Conservation (phyloP, 2,329 filamentous ascomycete species). For the Cryphonectria parasitica region DNA sequence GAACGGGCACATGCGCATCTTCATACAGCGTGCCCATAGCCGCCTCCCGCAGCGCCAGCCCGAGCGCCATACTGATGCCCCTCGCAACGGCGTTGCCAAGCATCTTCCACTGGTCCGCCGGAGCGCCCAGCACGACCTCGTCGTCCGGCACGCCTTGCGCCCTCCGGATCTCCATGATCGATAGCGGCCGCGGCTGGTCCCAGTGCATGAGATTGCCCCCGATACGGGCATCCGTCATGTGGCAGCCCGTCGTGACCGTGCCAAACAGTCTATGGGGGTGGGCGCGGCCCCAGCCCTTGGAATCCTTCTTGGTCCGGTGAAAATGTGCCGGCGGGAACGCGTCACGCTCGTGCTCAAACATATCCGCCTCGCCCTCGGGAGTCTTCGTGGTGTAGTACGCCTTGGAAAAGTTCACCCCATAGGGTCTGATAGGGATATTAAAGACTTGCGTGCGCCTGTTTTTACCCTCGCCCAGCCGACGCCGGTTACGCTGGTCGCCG, state of each 20-base stretch:
- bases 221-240: slow-evolving; percentile 56
- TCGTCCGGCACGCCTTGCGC: slow-evolving; percentile 72
- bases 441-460: slow-evolving; percentile 51
- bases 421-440: slow-evolving; percentile 63
- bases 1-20: slow-evolving; percentile 15
- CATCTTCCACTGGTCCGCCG: slow-evolving; percentile 62
- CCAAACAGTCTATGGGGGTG: slow-evolving; percentile 57
- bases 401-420: slow-evolving; percentile 55
- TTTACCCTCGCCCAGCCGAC: not conserved
- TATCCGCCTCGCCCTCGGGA: slow-evolving; percentile 40
- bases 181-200: slow-evolving; percentile 63
- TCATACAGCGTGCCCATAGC: slow-evolving; percentile 47
- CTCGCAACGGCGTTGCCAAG: slow-evolving; percentile 79
- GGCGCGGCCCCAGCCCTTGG: slow-evolving; percentile 57
- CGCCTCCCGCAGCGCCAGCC: slow-evolving; percentile 65
- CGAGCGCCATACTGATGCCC: slow-evolving; percentile 68
- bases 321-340: slow-evolving; percentile 47
- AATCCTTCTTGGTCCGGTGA: slow-evolving; percentile 46
- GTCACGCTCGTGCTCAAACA: slow-evolving; percentile 44
- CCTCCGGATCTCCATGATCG: slow-evolving; percentile 67
- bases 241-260: slow-evolving; percentile 63
- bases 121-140: slow-evolving; percentile 68
- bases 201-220: slow-evolving; percentile 65
- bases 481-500: not conserved
- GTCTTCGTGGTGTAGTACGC: slow-evolving; percentile 41